Base-by-base conservation (phyloP, 2,329 filamentous ascomycete genomes). In the Aspergillus neoniger region DNA sequence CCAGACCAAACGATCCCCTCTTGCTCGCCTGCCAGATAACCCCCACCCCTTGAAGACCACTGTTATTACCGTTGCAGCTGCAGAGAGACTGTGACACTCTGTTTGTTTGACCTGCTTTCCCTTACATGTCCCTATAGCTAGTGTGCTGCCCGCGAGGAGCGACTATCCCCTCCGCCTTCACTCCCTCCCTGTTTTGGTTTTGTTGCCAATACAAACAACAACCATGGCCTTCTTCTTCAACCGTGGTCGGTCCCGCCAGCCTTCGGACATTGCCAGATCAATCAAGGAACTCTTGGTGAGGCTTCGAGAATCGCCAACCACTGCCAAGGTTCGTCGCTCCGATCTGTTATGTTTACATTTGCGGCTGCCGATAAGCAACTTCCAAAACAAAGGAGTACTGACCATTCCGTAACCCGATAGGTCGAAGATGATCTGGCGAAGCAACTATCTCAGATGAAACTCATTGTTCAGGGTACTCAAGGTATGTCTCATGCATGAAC, bases 391-490 rank as follows among this genome's bases (percentile, higher is more conserved):
- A 68, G 52, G 61, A 62, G 55, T 56, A 25, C 60, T 63, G 25
- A 63, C 12, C 30, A 14, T 51, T 57, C 65, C 66, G 74, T 57
- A 70, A 68, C 41, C 61, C 56, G 39, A 54, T 69, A 96, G 92
- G 85, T 88, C 63, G 86, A 87, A 70, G 94, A 98, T 73, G 93
- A 97, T 72, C 83, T 96, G 64, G 89, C 91, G 52, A 91, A 92
- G 73, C 88, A 93, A 68, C 85, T 99, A 65, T 84, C 85, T 55
- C 91, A 96, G 76, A 96, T 98, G 89, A 98, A 98, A 77, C 81
- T 92, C 65, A 87, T 95, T 61, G 86, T 99, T 14, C 94, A 98
- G 82, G 95, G 94, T 67, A 96, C 92, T 62, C 91, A 91, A 78
- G 92, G 92, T 96, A 60, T 25, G 69, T 63, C 51, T 59, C 44